These are phyloP conservation scores for Cryphonectria japonica DNA, from an alignment of 2,329 filamentous ascomycete species.

Conservation along the genomic window DNA sequence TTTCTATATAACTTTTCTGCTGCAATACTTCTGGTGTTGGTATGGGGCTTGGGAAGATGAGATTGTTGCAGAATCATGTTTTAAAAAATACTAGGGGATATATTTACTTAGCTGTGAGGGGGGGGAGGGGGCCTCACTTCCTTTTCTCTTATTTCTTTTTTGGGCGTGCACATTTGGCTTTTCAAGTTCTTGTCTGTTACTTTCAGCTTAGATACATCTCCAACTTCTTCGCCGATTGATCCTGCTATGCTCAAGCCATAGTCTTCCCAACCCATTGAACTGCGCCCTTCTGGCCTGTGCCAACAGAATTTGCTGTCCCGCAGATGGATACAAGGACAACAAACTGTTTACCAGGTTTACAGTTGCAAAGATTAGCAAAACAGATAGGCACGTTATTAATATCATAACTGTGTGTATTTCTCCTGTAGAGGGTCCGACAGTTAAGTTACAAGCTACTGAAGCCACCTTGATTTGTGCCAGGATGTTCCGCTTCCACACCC, in stretches of 20 bases:
- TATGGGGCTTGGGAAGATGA: too few relatives aligned
- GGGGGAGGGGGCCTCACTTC: not conserved
- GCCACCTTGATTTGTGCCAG: slow-evolving; percentile 19
- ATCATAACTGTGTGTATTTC: slow-evolving; percentile 16
- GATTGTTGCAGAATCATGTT: too few relatives aligned
- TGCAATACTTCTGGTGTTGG: too few relatives aligned
- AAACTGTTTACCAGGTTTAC: not conserved
- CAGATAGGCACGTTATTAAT: not conserved
- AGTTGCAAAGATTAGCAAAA: not conserved
- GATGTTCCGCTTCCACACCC: slow-evolving; percentile 4
- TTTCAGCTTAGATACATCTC: not conserved
- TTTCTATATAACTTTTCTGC: too few relatives aligned
- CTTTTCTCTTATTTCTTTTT: not conserved
- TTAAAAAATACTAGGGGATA: too few relatives aligned
- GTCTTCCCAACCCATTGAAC: not conserved
- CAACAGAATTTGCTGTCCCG: not conserved
- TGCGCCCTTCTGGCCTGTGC: not conserved
- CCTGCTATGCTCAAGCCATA: not conserved
- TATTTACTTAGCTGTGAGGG: not conserved
- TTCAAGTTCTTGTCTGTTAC: not conserved
- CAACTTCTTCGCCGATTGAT: not conserved
- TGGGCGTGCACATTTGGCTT: not conserved
- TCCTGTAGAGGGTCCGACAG: slow-evolving; percentile 20
- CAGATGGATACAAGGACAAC: not conserved
- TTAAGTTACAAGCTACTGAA: slow-evolving; percentile 22